These are phyloP conservation scores for Lyophyllum atratum DNA, from an alignment of 768 basidiomycete genomes.

Conservation along the genomic window DNA sequence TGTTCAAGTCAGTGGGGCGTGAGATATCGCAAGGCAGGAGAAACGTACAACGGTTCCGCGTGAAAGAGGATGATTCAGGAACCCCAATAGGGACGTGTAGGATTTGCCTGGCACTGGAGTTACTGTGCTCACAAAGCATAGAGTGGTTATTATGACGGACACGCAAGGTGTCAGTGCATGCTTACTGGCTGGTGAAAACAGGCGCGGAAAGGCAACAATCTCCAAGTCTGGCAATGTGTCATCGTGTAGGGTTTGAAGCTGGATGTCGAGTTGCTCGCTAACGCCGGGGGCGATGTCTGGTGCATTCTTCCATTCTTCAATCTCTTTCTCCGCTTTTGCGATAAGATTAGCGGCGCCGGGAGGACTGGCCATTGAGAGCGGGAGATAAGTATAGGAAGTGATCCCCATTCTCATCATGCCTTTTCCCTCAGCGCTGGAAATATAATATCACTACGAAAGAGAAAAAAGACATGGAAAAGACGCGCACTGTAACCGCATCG, in stretches of 20 bases:
- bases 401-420: slow-evolving; percentile 26
- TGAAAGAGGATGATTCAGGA: slow-evolving; percentile 46
- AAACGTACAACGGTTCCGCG: slow-evolving; percentile 48
- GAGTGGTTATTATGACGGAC: neutral
- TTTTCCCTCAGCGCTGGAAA: slow-evolving; percentile 22
- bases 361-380: slow-evolving; percentile 21
- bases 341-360: slow-evolving; percentile 17
- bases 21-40: neutral
- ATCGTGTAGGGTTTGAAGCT: slow-evolving; percentile 30
- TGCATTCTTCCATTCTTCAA: slow-evolving; percentile 23
- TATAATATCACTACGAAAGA: neutral
- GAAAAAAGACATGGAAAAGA: neutral
- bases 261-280: slow-evolving; percentile 41
- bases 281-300: slow-evolving; percentile 31
- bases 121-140: slow-evolving; percentile 18
- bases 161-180: neutral
- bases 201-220: slow-evolving; percentile 24
- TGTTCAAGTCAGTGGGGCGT: neutral
- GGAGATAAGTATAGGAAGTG: slow-evolving; percentile 29
- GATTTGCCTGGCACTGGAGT: slow-evolving; percentile 38
- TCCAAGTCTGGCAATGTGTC: slow-evolving; percentile 26
- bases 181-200: slow-evolving; percentile 20
- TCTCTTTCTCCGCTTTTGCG: slow-evolving; percentile 22
- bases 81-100: slow-evolving; percentile 39
- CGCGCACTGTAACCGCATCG: slow-evolving; percentile 8